Evolutionary conservation across 768 basidiomycete species (phyloP).

Genomic region (Nidularia pulvinata): DNA sequence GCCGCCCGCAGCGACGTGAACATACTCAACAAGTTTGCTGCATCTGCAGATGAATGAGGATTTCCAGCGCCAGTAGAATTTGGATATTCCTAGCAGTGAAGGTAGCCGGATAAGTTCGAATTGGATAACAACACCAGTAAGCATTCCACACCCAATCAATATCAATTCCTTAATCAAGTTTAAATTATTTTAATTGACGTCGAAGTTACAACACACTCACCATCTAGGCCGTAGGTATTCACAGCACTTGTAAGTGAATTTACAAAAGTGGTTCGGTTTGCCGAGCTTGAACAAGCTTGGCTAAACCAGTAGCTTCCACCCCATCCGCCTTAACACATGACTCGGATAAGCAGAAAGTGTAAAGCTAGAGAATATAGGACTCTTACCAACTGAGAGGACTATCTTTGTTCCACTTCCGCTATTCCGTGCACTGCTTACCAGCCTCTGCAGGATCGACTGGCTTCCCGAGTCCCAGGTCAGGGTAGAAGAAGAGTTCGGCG

Average conservation of each 20-base stretch:
- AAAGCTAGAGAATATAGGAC: constrained; percentile 19
- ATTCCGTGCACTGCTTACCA: constrained; percentile 56
- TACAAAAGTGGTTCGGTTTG: constrained; percentile 56
- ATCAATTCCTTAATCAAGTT: constrained; percentile 23
- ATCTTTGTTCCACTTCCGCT: constrained; percentile 63
- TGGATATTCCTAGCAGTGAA: constrained; percentile 62
- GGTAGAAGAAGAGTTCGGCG: constrained; percentile 55
- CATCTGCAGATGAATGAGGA: constrained; percentile 54
- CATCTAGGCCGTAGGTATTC: constrained; percentile 61
- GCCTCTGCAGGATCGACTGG: constrained; percentile 48
- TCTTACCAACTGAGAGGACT: constrained; percentile 61
- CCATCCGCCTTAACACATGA: constrained; percentile 58
- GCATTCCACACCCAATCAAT: constrained; percentile 52
- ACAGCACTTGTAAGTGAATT: constrained; percentile 55
- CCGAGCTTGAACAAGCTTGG: constrained; percentile 46
- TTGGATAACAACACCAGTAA: background rate
- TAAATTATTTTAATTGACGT: constrained; percentile 31
- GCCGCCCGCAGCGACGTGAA: constrained; percentile 54
- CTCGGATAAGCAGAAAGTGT: background rate
- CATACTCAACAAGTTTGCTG: constrained; percentile 63
- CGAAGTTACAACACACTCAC: constrained; percentile 38
- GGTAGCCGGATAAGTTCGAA: background rate
- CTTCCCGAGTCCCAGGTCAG: constrained; percentile 53
- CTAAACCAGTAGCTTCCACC: constrained; percentile 70
- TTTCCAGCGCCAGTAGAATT: constrained; percentile 64